phyloP scores from a whole-genome alignment of 352 stramenopile species.

The Globisporangium nunn region DNA sequence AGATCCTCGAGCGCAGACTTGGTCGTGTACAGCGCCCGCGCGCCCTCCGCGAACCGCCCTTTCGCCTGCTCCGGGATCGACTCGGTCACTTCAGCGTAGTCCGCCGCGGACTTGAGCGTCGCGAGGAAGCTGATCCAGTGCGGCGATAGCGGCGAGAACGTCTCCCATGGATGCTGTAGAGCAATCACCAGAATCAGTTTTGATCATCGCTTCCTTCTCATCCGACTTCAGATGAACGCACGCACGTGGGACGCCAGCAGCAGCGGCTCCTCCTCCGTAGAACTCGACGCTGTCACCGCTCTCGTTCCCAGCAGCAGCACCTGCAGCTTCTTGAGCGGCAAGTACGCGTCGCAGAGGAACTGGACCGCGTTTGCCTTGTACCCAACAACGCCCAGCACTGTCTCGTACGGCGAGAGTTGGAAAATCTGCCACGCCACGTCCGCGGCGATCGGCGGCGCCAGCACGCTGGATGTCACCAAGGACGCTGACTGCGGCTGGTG shows the following conservation, averaged over 20 bases:
- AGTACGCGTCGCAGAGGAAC: slow-evolving; percentile 69
- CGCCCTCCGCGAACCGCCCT: slow-evolving; percentile 38
- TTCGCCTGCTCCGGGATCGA: slow-evolving; percentile 43
- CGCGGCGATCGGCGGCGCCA: slow-evolving; percentile 61
- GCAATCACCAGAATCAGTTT: not conserved
- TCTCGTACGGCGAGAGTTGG: slow-evolving; percentile 71
- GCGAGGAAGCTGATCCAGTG: slow-evolving; percentile 53
- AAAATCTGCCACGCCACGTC: slow-evolving; percentile 84
- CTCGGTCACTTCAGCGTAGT: slow-evolving; percentile 37
- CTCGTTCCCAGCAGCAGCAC: slow-evolving; percentile 34
- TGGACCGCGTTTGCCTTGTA: slow-evolving; percentile 53
- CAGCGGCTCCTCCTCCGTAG: slow-evolving; percentile 1
- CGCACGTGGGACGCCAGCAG: slow-evolving; percentile 42
- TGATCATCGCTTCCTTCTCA: not conserved
- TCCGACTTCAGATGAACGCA: not conserved
- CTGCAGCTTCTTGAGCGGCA: slow-evolving; percentile 52
- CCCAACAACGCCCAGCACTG: slow-evolving; percentile 43
- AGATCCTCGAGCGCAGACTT: slow-evolving; percentile 38
- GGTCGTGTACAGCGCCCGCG: slow-evolving; percentile 20
- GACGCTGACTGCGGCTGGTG: not conserved
- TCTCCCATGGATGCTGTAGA: slow-evolving; percentile 77
- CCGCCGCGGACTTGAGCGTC: slow-evolving; percentile 31
- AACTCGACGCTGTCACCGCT: not conserved
- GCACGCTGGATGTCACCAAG: slow-evolving; percentile 39
- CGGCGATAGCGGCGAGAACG: slow-evolving; percentile 62